Evolutionary conservation across 2,329 filamentous ascomycete species (phyloP).

Genomic region (Hypocreales sp.): DNA sequence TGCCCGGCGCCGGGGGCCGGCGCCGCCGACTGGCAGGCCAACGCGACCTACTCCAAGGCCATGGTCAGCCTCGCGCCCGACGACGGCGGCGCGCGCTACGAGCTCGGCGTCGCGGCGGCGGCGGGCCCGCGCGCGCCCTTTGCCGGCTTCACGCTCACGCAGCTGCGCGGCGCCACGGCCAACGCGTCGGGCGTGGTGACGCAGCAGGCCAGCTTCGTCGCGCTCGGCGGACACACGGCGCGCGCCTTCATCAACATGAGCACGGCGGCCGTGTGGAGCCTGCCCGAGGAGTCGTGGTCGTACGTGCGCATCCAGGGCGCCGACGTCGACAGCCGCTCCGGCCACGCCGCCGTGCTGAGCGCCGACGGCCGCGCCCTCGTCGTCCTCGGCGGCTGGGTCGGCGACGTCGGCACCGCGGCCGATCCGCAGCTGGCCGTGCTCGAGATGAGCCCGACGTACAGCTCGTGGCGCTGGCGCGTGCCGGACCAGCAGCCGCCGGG

Average conservation of each 20-base stretch:
- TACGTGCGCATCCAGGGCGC: conserved; percentile 49
- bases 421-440: conserved; percentile 69
- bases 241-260: conserved; percentile 89
- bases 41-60: conserved; percentile 63
- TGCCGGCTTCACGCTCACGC: conserved; percentile 75
- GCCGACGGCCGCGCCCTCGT: conserved; percentile 66
- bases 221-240: conserved; percentile 75
- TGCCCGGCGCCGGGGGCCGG: conserved; percentile 41
- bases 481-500: conserved; percentile 34
- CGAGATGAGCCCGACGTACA: conserved; percentile 59
- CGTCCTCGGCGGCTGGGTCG: conserved; percentile 85
- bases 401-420: conserved; percentile 59
- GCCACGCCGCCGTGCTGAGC: conserved; percentile 71
- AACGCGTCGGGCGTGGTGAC: conserved; percentile 49
- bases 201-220: conserved; percentile 62
- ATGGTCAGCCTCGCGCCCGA: conserved; percentile 54
- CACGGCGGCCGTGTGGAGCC: conserved; percentile 69
- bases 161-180: conserved; percentile 52
- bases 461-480: conserved; percentile 56
- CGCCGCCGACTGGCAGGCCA: conserved; percentile 42
- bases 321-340: conserved; percentile 63
- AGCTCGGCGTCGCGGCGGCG: conserved; percentile 21
- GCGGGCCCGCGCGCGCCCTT: conserved; percentile 58
- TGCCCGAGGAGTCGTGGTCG: conserved; percentile 77
- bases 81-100: conserved; percentile 16